Evolutionary conservation across 2,329 filamentous ascomycete species (phyloP).

Genomic region (Gaeumannomyces tritici): DNA sequence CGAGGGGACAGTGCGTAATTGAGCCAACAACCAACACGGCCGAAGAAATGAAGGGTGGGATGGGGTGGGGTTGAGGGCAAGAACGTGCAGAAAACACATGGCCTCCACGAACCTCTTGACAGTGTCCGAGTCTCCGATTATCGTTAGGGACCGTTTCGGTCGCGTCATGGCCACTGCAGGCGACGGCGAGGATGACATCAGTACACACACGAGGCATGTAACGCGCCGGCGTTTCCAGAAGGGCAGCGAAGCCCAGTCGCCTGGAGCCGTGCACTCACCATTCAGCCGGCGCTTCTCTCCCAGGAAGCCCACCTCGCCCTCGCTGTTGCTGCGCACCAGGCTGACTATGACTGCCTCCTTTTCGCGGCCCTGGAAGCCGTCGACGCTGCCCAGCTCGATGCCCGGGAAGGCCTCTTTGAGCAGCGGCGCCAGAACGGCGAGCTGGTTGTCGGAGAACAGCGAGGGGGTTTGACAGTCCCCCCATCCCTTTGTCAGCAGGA

Average conservation of each 20-base stretch:
- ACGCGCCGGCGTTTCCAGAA: neutral
- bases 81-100: constrained; percentile 2
- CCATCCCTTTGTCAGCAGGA: neutral
- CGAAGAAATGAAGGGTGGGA: constrained; percentile 1
- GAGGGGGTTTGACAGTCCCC: neutral
- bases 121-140: constrained; percentile 92
- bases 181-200: neutral
- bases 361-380: constrained; percentile 90
- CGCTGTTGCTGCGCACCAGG: constrained; percentile 82
- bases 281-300: constrained; percentile 88
- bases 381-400: constrained; percentile 90
- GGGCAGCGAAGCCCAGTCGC: neutral
- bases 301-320: constrained; percentile 85
- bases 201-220: neutral
- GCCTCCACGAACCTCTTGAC: constrained; percentile 54
- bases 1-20: neutral
- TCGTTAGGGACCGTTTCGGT: constrained; percentile 78
- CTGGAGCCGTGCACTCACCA: constrained; percentile 39
- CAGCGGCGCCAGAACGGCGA: constrained; percentile 63
- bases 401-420: constrained; percentile 75
- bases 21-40: neutral
- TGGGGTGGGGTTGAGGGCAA: too few relatives aligned
- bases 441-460: constrained; percentile 31
- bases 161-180: constrained; percentile 89
- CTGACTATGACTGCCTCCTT: constrained; percentile 93